Conservation (phyloP, 2,329 filamentous ascomycete species). For the Aureobasidium subglaciale region DNA sequence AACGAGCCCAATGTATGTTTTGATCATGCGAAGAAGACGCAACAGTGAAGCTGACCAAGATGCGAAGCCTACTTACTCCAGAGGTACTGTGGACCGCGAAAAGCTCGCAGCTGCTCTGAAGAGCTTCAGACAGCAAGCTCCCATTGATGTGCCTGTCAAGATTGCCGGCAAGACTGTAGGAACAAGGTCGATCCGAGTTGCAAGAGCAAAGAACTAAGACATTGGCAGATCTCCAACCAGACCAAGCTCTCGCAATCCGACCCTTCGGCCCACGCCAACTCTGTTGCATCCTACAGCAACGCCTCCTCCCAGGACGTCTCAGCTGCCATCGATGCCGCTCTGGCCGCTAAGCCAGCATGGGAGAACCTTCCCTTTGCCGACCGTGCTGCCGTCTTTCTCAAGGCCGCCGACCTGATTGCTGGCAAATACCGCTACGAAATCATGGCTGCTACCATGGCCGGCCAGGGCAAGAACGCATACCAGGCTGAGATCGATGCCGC, state of each 20-base stretch:
- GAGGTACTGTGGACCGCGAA: conserved; percentile 71
- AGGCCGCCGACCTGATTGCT: conserved; percentile 84
- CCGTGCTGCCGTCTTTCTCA: conserved; percentile 87
- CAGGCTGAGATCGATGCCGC: conserved; percentile 98
- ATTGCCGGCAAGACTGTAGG: conserved; percentile 73
- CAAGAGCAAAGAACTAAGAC: not conserved
- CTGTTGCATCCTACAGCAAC: conserved; percentile 77
- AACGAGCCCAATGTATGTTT: conserved; percentile 90
- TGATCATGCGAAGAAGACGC: not conserved
- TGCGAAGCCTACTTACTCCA: conserved; percentile 74
- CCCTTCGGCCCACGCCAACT: conserved; percentile 69
- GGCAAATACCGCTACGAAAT: conserved; percentile 94
- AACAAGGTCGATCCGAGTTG: not conserved
- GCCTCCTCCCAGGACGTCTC: conserved; percentile 70
- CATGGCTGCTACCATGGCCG: conserved; percentile 92
- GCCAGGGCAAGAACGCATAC: conserved; percentile 97
- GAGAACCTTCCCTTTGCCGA: conserved; percentile 81
- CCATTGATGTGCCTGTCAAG: conserved; percentile 73
- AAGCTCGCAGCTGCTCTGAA: conserved; percentile 69
- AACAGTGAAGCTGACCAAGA: not conserved
- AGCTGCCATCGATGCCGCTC: conserved; percentile 72
- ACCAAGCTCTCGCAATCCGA: conserved; percentile 72
- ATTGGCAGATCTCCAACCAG: conserved; percentile 31
- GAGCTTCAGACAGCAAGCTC: conserved; percentile 58
- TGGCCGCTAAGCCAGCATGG: conserved; percentile 82